A percentile compares a stretch with the other conserved stretches of the same genome.
Evolutionary conservation across 306 rosid genomes (phyloP).

Genomic region (Abrus pulchellus): DNA sequence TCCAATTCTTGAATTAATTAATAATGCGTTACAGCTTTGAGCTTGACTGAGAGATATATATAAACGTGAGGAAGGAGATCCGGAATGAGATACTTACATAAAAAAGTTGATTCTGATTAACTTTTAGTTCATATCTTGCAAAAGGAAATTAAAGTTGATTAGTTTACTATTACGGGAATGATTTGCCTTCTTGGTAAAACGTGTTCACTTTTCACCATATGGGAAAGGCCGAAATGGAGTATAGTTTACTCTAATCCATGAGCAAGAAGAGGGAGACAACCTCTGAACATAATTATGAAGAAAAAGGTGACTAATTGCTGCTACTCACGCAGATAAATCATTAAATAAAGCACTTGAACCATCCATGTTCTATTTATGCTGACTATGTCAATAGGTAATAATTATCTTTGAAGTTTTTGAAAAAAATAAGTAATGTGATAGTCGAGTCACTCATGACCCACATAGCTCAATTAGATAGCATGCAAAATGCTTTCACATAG

Average conservation of each 20-base stretch:
- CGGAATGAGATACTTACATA: background rate
- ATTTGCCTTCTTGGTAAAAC: slow-evolving; percentile 27
- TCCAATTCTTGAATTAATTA: slow-evolving; percentile 12
- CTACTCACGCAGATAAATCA: slow-evolving; percentile 42
- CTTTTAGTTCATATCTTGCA: slow-evolving; percentile 1
- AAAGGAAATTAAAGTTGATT: slow-evolving; percentile 36
- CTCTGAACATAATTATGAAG: slow-evolving; percentile 45
- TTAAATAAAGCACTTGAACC: slow-evolving; percentile 46
- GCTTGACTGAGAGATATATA: background rate
- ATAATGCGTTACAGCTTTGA: slow-evolving; percentile 41
- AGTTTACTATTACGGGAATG: background rate
- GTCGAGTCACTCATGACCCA: slow-evolving; percentile 49
- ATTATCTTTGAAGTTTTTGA: slow-evolving; percentile 37
- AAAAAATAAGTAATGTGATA: slow-evolving; percentile 42
- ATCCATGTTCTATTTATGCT: background rate
- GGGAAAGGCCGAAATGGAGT: slow-evolving; percentile 34
- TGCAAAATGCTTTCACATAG: slow-evolving; percentile 32
- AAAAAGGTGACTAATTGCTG: slow-evolving; percentile 36
- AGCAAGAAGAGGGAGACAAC: slow-evolving; percentile 23
- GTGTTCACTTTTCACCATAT: slow-evolving; percentile 19
- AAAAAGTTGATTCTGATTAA: background rate
- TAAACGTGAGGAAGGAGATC: slow-evolving; percentile 20
- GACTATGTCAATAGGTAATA: slow-evolving; percentile 40
- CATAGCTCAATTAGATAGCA: slow-evolving; percentile 33
- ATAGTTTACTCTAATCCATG: slow-evolving; percentile 15